Evolutionary conservation across 2,329 filamentous ascomycete species (phyloP).

Genomic region (Orbilia quercus): DNA sequence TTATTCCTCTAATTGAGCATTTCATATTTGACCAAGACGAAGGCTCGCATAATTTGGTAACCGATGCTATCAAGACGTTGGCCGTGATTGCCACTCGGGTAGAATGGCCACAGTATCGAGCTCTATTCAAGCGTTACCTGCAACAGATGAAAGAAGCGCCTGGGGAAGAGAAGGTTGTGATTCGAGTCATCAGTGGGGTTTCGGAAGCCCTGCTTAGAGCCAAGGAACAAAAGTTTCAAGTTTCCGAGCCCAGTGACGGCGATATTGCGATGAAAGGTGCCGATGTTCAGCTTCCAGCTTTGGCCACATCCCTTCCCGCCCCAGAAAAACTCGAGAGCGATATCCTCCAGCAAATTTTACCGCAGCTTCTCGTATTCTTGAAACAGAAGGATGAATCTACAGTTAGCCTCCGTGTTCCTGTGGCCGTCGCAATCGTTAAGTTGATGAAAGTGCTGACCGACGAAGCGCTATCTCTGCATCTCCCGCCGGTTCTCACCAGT

Average conservation of each 20-base stretch:
- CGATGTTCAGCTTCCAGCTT: constrained; percentile 78
- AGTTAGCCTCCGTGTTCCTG: constrained; percentile 89
- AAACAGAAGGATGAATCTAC: constrained; percentile 95
- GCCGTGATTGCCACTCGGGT: constrained; percentile 78
- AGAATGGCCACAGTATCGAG: constrained; percentile 90
- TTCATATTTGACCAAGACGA: constrained; percentile 87
- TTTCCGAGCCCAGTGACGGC: constrained; percentile 31
- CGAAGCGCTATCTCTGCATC: constrained; percentile 76
- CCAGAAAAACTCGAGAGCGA: constrained; percentile 46
- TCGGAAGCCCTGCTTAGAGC: constrained; percentile 76
- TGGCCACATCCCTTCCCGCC: constrained; percentile 74
- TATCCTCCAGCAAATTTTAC: constrained; percentile 35
- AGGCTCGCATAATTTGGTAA: constrained; percentile 86
- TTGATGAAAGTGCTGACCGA: constrained; percentile 82
- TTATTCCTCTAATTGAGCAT: constrained; percentile 91
- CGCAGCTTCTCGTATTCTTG: constrained; percentile 63
- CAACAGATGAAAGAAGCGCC: constrained; percentile 82
- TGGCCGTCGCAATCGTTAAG: constrained; percentile 89
- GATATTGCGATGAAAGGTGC: constrained; percentile 60
- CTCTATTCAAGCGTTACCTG: constrained; percentile 83
- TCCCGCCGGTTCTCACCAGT: constrained; percentile 88
- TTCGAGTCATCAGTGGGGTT: constrained; percentile 82
- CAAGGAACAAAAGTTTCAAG: constrained; percentile 58
- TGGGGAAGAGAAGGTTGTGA: constrained; percentile 84
- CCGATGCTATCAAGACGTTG: constrained; percentile 85